These are phyloP conservation scores for Monotropa hypopitys DNA, from an alignment of 179 eudicot genomes.

Conservation along the genomic window DNA sequence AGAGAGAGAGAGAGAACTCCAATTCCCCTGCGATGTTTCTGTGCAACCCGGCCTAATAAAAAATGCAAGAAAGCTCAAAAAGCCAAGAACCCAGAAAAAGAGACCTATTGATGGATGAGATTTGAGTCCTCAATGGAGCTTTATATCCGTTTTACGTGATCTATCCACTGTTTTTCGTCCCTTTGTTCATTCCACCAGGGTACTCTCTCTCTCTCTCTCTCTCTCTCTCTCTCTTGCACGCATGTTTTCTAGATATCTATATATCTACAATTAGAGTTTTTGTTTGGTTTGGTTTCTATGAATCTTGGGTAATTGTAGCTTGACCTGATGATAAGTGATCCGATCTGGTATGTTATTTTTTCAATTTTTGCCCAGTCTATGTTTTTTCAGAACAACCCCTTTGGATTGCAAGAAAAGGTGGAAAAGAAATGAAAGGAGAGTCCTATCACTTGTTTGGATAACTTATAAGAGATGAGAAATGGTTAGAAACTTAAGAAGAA, in stretches of 20 bases:
- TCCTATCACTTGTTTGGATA: not conserved
- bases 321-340: not conserved
- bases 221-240: not conserved
- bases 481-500: not conserved
- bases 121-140: not conserved
- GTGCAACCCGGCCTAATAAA: not conserved
- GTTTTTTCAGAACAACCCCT: not conserved
- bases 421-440: not conserved
- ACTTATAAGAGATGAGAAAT: not conserved
- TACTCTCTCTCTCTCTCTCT: not conserved
- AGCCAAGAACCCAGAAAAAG: not conserved
- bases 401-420: not conserved
- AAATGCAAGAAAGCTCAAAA: not conserved
- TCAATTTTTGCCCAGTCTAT: not conserved
- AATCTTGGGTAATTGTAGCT: not conserved
- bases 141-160: not conserved
- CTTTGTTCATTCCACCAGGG: not conserved
- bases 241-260: not conserved
- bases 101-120: not conserved
- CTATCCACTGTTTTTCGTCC: not conserved
- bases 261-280: not conserved
- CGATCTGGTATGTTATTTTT: not conserved
- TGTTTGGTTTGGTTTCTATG: not conserved
- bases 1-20: not conserved
- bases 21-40: constrained; percentile 1